These are phyloP conservation scores for Phyllosticta citriasiana DNA, from an alignment of 2,329 filamentous ascomycete genomes.

Conservation along the genomic window DNA sequence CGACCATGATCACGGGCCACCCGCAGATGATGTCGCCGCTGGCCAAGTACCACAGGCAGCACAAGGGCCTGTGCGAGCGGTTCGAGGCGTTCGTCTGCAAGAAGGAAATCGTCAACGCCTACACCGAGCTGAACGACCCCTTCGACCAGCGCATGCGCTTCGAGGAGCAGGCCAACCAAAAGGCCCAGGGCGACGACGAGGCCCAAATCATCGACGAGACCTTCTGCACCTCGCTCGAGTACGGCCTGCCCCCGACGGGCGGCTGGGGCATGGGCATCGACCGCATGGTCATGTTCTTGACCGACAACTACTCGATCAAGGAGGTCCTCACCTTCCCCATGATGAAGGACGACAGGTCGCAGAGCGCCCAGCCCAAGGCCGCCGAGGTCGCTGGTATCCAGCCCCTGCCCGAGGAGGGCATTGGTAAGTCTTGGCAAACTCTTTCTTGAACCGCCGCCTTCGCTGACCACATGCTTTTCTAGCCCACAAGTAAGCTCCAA, in stretches of 20 bases:
- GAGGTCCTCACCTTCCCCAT: slow-evolving; percentile 95
- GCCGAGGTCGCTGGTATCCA: slow-evolving; percentile 54
- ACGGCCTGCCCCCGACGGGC: slow-evolving; percentile 83
- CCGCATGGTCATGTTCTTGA: slow-evolving; percentile 89
- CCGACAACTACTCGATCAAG: slow-evolving; percentile 90
- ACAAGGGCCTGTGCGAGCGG: slow-evolving; percentile 81
- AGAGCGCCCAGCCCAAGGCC: slow-evolving; percentile 35
- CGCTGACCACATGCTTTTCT: not conserved
- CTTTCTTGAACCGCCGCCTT: not conserved
- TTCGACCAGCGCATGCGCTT: slow-evolving; percentile 87
- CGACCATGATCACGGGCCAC: slow-evolving; percentile 84
- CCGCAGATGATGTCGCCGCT: slow-evolving; percentile 83
- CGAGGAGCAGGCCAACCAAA: slow-evolving; percentile 92
- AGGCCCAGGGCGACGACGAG: slow-evolving; percentile 94
- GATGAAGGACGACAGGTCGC: slow-evolving; percentile 74
- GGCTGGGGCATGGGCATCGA: slow-evolving; percentile 97
- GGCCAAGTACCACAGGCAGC: slow-evolving; percentile 83
- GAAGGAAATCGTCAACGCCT: slow-evolving; percentile 94
- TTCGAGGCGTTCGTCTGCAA: slow-evolving; percentile 97
- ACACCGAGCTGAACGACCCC: slow-evolving; percentile 96
- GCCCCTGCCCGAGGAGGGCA: slow-evolving; percentile 51
- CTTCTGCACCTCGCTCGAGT: slow-evolving; percentile 84
- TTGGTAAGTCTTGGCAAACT: slow-evolving; percentile 25
- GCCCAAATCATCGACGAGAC: slow-evolving; percentile 94
- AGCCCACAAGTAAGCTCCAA: slow-evolving; percentile 8